phyloP scores from a whole-genome alignment of 306 rosid genomes.

The Malus asiatica region DNA sequence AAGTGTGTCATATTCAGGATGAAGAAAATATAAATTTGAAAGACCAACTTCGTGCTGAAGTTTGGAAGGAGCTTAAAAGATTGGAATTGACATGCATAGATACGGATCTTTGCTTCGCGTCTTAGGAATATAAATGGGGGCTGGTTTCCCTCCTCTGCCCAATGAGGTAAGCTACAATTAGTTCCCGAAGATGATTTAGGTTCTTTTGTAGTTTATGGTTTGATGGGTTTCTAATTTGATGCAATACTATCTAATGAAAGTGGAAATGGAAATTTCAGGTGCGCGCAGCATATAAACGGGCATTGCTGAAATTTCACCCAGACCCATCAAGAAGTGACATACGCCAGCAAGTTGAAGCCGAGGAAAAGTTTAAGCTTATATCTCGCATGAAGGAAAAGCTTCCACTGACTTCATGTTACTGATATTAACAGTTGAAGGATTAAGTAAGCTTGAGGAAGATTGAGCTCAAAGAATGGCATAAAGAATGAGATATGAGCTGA shows the following conservation, averaged over 20 bases:
- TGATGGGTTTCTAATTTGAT: neutral
- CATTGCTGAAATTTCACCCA: slow-evolving; percentile 77
- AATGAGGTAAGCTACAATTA: slow-evolving; percentile 44
- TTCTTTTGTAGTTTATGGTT: neutral
- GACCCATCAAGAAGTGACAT: slow-evolving; percentile 66
- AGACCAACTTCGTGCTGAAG: slow-evolving; percentile 68
- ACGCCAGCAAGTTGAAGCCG: slow-evolving; percentile 79
- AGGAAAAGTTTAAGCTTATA: slow-evolving; percentile 84
- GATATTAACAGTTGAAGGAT: slow-evolving; percentile 5
- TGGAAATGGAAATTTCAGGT: slow-evolving; percentile 48
- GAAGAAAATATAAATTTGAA: slow-evolving; percentile 68
- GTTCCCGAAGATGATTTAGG: neutral
- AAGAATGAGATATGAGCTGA: too few relatives aligned
- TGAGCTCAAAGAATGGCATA: too few relatives aligned
- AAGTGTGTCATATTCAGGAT: slow-evolving; percentile 47
- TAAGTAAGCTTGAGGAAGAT: too few relatives aligned
- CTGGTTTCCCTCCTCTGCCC: slow-evolving; percentile 33
- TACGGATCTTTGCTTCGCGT: slow-evolving; percentile 82
- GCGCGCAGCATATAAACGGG: slow-evolving; percentile 70
- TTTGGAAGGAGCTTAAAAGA: slow-evolving; percentile 38
- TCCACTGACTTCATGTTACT: slow-evolving; percentile 25
- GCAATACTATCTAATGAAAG: neutral
- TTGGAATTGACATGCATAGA: slow-evolving; percentile 57
- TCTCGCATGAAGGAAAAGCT: slow-evolving; percentile 71
- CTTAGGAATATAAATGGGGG: slow-evolving; percentile 70